phyloP scores from a whole-genome alignment of 495 filamentous ascomycete species.

The Aspergillus incahuasiensis region DNA sequence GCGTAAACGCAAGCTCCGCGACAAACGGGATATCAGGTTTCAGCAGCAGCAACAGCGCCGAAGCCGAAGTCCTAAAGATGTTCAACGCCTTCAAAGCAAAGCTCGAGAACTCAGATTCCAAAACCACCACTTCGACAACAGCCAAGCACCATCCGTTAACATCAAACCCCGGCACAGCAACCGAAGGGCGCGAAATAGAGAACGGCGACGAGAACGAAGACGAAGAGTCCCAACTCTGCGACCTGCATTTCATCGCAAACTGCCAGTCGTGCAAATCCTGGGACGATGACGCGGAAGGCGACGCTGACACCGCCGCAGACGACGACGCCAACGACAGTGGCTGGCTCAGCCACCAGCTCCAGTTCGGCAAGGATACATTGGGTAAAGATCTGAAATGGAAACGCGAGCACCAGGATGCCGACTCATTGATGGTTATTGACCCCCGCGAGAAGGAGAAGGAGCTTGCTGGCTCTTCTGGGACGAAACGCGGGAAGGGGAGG shows the following conservation, averaged over 20 bases:
- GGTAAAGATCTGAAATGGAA: slow-evolving; percentile 92
- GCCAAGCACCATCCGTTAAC: no score
- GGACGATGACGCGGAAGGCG: slow-evolving; percentile 31
- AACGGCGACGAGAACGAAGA: slow-evolving; percentile 56
- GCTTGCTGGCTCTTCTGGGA: slow-evolving; percentile 29
- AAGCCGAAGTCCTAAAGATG: slow-evolving; percentile 59
- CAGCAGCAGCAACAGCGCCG: slow-evolving; percentile 39
- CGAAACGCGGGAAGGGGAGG: slow-evolving; percentile 23
- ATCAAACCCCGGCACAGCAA: slow-evolving; percentile 25
- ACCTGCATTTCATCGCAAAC: slow-evolving; percentile 87
- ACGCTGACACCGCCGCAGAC: slow-evolving; percentile 44
- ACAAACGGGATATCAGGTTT: slow-evolving; percentile 22
- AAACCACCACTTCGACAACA: slow-evolving; percentile 12
- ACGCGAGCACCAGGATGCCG: slow-evolving; percentile 77
- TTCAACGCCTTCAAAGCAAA: slow-evolving; percentile 75
- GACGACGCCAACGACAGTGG: slow-evolving; percentile 56
- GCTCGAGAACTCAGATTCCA: slow-evolving; percentile 57
- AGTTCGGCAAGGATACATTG: slow-evolving; percentile 80
- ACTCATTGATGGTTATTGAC: slow-evolving; percentile 92
- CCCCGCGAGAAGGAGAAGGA: slow-evolving; percentile 79
- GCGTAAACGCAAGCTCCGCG: slow-evolving; percentile 30
- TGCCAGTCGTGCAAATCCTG: slow-evolving; percentile 87
- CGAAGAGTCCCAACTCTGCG: slow-evolving; percentile 69
- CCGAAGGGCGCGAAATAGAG: slow-evolving; percentile 32
- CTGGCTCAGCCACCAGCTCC: slow-evolving; percentile 70